Conservation (phyloP, 352 stramenopile species). For the Phytophthora aleatoria region DNA sequence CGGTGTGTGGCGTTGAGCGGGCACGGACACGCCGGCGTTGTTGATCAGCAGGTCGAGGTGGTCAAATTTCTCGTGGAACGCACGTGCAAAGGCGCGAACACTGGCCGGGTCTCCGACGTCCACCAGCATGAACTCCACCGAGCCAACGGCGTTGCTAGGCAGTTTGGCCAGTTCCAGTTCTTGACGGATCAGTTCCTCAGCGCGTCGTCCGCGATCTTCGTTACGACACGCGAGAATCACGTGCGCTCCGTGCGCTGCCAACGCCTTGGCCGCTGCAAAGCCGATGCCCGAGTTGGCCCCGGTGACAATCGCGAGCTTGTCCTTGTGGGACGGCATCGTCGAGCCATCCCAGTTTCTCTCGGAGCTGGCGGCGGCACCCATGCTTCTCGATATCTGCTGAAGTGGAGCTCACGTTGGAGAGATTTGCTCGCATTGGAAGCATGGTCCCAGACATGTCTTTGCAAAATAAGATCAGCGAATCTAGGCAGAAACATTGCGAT, state of each 20-base stretch:
- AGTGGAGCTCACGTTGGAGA: conserved; percentile 1
- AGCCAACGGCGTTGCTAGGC: conserved; percentile 25
- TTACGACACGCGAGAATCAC: conserved; percentile 83
- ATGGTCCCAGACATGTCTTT: conserved; percentile 16
- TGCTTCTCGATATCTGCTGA: conserved; percentile 10
- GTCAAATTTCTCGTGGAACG: conserved; percentile 41
- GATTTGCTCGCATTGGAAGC: conserved; percentile 20
- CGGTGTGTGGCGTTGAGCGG: conserved; percentile 35
- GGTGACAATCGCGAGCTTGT: conserved; percentile 75
- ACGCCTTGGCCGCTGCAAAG: conserved; percentile 56
- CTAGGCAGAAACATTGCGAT: conserved; percentile 25
- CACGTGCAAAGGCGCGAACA: conserved; percentile 45
- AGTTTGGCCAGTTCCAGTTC: conserved; percentile 20
- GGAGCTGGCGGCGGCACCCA: conserved; percentile 14
- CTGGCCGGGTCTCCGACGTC: conserved; percentile 39
- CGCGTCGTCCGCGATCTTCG: conserved; percentile 32
- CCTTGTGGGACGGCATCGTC: conserved; percentile 38
- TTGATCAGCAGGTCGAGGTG: conserved; percentile 74
- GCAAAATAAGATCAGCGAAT: conserved; percentile 34
- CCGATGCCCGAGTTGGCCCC: conserved; percentile 81
- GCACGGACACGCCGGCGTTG: conserved; percentile 67
- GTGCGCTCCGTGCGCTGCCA: conserved; percentile 61
- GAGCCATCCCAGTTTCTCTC: conserved; percentile 32
- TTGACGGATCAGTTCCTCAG: conserved; percentile 38
- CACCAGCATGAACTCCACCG: conserved; percentile 62